Evolutionary conservation across 1,284 basidiomycete genomes (phyloP).

Genomic region (Boletellus deceptivus): DNA sequence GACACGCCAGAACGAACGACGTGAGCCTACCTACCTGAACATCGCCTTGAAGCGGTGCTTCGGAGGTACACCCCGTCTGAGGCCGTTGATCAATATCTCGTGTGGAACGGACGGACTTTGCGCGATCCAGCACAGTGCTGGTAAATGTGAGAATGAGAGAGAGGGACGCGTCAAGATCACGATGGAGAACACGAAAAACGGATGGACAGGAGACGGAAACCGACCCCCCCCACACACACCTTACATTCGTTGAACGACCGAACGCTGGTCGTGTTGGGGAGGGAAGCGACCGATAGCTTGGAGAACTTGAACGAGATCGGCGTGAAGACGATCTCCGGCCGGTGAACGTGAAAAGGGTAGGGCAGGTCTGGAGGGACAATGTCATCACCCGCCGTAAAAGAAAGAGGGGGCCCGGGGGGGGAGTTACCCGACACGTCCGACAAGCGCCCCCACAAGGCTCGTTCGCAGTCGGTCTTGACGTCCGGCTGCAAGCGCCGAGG

Average conservation of each 20-base stretch:
- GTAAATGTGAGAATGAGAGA: conserved; percentile 1
- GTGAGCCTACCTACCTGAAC: conserved; percentile 48
- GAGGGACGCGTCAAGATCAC: no score
- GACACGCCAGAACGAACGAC: no score
- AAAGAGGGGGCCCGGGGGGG: not conserved
- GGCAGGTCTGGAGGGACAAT: conserved; percentile 38
- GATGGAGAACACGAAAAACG: no score
- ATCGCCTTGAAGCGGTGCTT: conserved; percentile 63
- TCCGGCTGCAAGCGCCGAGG: conserved; percentile 35
- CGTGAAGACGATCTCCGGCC: conserved; percentile 58
- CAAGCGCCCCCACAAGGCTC: conserved; percentile 58
- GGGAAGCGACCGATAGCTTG: conserved; percentile 38
- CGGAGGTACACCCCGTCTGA: conserved; percentile 70
- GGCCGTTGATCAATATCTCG: conserved; percentile 74
- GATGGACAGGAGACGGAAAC: not conserved
- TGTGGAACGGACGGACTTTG: conserved; percentile 37
- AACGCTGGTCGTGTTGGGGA: conserved; percentile 1
- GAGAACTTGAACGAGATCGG: conserved; percentile 57
- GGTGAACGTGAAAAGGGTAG: conserved; percentile 44
- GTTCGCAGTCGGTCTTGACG: conserved; percentile 56
- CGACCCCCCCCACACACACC: not conserved
- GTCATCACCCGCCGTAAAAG: not conserved
- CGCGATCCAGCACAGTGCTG: conserved; percentile 70
- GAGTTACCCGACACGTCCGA: conserved; percentile 37
- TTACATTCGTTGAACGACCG: conserved; percentile 69